These are phyloP conservation scores for Gigaspora rosea DNA, from an alignment of 192 early-diverging fungal genomes.

Conservation along the genomic window DNA sequence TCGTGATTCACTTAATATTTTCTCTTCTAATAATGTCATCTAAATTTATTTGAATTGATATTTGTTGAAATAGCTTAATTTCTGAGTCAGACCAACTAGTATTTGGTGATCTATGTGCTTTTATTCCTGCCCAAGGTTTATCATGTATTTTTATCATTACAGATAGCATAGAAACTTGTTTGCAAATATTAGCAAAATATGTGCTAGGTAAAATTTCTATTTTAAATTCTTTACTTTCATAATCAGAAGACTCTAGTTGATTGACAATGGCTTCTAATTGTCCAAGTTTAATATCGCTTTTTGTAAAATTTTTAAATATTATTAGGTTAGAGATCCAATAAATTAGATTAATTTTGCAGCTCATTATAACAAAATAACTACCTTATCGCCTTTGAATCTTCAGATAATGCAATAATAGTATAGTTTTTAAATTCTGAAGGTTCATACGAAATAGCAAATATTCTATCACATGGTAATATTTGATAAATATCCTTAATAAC, in stretches of 20 bases:
- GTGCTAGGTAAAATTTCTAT: no score
- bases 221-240: no score
- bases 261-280: no score
- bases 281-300: no score
- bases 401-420: neutral
- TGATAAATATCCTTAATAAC: no score
- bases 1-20: slow-evolving; percentile 43
- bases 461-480: slow-evolving; percentile 36
- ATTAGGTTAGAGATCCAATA: no score
- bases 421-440: neutral
- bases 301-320: neutral
- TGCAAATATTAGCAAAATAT: no score
- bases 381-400: neutral
- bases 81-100: slow-evolving; percentile 39
- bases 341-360: no score
- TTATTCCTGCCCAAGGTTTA: slow-evolving; percentile 7
- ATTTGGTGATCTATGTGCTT: neutral
- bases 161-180: neutral
- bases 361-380: no score
- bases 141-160: neutral
- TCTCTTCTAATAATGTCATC: slow-evolving; percentile 41
- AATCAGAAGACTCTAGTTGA: no score
- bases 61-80: slow-evolving; percentile 2
- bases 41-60: no score
- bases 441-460: slow-evolving; percentile 24